Base-by-base conservation (phyloP, 164 flowering plant species). In the Dillenia suffruticosa region DNA sequence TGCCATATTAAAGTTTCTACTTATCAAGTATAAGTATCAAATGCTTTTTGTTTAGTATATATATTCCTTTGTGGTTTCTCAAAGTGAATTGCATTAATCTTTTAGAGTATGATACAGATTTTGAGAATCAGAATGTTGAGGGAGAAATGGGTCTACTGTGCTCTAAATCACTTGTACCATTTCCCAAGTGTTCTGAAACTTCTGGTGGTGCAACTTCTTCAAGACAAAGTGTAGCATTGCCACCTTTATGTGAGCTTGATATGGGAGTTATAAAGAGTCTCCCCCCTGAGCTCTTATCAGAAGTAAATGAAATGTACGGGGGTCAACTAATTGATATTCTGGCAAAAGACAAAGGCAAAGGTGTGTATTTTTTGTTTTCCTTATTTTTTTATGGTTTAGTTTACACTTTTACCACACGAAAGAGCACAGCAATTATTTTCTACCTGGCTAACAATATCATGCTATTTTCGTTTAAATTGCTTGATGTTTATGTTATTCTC, bases 261-360 rank as follows among this genome's bases (percentile, higher is more conserved):
- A 58, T 84, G 70, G 86, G 75, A 46, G 96, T 90, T 63, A 48
- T 93, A 15, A 79, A 81, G 70, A 72, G 74, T 72, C 92, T 93
- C 65, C 97, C 98, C 49, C 81, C 84, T 10, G 97, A 93, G 19
- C 67, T 93, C 10, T 63, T 90, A 64, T 71, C 84, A 48, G 98
- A 93, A 74, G 71, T 90, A 43, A 82, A 90, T 81, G 83, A 75
- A 60, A 66, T 81, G 76, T 93, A 90, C 64, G 70, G 76, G 11
- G 96, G 97, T 62, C 81, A 82, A 62, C 63, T 93, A 61, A 63
- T 49, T 51, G 73, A 71, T 63, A 63, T 81, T 44, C 69, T 90
- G 48, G 67, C 76, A 16, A 71, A 75, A 65, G 64, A 26, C 9
- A 78, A 76, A 74, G 69, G 50, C 19, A 61, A 68, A 63, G 24